Percentiles rank a stretch among this genome's conserved stretches.
These are phyloP conservation scores for Apophysomyces variabilis DNA, from an alignment of 371 early-diverging fungal species.

Conservation along the genomic window DNA sequence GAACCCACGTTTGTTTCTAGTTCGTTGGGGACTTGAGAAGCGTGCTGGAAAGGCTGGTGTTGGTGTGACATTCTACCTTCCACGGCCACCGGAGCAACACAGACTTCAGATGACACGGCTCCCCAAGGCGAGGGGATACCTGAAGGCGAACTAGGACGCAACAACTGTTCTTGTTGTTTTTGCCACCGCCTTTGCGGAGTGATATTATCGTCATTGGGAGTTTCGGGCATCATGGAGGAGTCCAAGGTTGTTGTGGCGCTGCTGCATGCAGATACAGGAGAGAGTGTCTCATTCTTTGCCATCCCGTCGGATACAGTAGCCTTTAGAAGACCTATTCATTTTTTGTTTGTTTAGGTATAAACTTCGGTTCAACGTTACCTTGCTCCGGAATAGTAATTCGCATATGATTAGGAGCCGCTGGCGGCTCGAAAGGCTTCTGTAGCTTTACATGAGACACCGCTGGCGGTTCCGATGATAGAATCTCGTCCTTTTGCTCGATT, in stretches of 20 bases:
- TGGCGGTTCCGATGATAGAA: neutral
- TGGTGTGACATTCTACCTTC: neutral
- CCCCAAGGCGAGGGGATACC: constrained; percentile 28
- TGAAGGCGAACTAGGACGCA: neutral
- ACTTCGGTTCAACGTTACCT: neutral
- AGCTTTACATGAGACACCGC: neutral
- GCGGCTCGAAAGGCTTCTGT: constrained; percentile 1
- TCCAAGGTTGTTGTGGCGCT: neutral
- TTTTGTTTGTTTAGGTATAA: neutral
- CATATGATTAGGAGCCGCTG: neutral
- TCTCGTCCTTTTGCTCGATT: neutral
- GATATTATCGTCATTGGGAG: neutral
- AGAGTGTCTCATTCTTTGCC: neutral
- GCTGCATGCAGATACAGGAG: neutral
- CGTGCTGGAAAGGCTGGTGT: no score
- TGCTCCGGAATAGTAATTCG: neutral
- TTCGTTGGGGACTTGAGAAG: neutral
- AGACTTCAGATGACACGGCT: constrained; percentile 11
- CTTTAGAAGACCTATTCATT: neutral
- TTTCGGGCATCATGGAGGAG: neutral
- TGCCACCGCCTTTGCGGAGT: neutral
- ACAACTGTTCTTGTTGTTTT: neutral
- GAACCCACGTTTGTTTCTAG: neutral
- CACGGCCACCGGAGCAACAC: neutral
- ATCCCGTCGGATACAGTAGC: neutral